Conservation (phyloP, 768 basidiomycete genomes). For the Boletus sp. region DNA sequence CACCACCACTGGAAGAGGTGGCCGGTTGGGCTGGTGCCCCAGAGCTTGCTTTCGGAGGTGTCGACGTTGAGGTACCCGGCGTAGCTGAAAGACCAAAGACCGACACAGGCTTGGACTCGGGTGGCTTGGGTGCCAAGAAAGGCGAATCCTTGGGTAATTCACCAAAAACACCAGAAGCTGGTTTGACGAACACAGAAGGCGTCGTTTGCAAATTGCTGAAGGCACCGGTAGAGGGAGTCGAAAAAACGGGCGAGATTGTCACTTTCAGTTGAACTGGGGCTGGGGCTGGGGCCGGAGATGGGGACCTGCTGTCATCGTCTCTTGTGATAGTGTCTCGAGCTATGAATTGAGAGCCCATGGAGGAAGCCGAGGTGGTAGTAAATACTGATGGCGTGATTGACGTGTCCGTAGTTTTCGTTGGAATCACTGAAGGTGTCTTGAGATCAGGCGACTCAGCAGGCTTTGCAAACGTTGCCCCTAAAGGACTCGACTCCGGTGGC, state of each 20-base stretch:
- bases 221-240: slow-evolving; percentile 32
- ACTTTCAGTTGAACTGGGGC: neutral
- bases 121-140: slow-evolving; percentile 44
- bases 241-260: slow-evolving; percentile 12
- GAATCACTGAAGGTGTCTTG: slow-evolving; percentile 12
- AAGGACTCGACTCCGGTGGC: slow-evolving; percentile 6
- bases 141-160: slow-evolving; percentile 46
- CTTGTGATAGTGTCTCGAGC: slow-evolving; percentile 12
- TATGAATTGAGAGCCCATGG: slow-evolving; percentile 1
- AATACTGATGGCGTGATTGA: slow-evolving; percentile 7
- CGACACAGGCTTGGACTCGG: slow-evolving; percentile 36
- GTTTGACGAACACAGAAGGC: slow-evolving; percentile 36
- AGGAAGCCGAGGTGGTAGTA: neutral
- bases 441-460: slow-evolving; percentile 8
- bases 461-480: slow-evolving; percentile 5
- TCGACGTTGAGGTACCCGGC: slow-evolving; percentile 16
- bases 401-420: neutral
- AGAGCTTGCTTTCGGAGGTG: slow-evolving; percentile 25
- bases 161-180: slow-evolving; percentile 36
- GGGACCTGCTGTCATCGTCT: slow-evolving; percentile 29
- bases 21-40: slow-evolving; percentile 8
- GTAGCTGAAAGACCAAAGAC: slow-evolving; percentile 35
- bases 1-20: slow-evolving; percentile 17
- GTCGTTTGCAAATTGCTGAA: slow-evolving; percentile 41
- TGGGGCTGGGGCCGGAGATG: slow-evolving; percentile 18